Evolutionary conservation across 805 yeast genomes (phyloP).

Genomic region (Metschnikowia borealis): DNA sequence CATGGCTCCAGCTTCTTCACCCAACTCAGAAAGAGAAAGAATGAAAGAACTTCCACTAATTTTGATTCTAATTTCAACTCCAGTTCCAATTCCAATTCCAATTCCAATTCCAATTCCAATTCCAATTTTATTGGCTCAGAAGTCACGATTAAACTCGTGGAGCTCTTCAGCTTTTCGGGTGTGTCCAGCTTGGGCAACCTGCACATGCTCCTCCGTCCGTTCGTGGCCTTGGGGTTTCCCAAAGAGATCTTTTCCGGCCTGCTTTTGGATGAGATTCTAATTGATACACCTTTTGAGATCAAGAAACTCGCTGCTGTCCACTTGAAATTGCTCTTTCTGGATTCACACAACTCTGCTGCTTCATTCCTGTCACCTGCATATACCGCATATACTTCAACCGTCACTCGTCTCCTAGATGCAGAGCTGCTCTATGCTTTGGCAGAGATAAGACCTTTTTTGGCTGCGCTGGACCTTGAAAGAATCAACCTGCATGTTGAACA

Average conservation of each 20-base stretch:
- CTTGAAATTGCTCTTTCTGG: constrained; percentile 15
- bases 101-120: no score
- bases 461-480: no score
- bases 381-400: background rate
- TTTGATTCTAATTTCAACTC: no score
- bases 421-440: constrained; percentile 10
- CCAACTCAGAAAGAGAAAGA: background rate
- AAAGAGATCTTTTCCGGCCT: constrained; percentile 25
- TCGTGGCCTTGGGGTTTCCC: constrained; percentile 25
- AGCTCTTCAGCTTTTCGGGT: constrained; percentile 48
- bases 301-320: constrained; percentile 41
- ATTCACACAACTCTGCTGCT: no score
- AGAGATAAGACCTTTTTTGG: background rate
- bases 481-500: background rate
- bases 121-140: background rate
- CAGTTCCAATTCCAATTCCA: no score
- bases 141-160: constrained; percentile 44
- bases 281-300: constrained; percentile 30
- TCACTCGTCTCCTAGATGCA: background rate
- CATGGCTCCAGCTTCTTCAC: constrained; percentile 37
- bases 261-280: constrained; percentile 27
- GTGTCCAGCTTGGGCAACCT: constrained; percentile 21
- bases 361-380: background rate
- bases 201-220: constrained; percentile 12
- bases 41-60: no score